phyloP scores from a whole-genome alignment of 306 rosid genomes.

The Begonia masoniana region DNA sequence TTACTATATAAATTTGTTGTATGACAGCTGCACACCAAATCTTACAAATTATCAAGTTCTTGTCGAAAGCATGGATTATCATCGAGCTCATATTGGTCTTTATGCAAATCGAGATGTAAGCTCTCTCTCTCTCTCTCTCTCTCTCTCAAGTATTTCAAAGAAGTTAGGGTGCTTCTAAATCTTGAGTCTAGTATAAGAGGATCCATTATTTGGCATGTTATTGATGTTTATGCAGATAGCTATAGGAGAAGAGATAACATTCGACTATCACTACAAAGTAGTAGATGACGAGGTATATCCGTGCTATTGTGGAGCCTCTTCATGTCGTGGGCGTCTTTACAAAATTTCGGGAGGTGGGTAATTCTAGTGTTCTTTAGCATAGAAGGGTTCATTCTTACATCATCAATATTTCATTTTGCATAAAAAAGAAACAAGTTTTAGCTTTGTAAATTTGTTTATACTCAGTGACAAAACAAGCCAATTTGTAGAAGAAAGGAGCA shows the following conservation, averaged over 20 bases:
- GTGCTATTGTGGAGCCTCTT: constrained; percentile 52
- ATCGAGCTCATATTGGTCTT: constrained; percentile 69
- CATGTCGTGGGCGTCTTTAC: constrained; percentile 50
- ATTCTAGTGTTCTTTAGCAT: background rate
- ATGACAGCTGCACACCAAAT: constrained; percentile 71
- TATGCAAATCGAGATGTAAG: constrained; percentile 89
- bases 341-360: constrained; percentile 12
- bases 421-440: no score
- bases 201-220: background rate
- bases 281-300: constrained; percentile 51
- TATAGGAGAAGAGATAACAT: constrained; percentile 81
- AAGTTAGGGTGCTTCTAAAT: no score
- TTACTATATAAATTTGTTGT: no score
- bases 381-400: no score
- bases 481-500: no score
- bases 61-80: constrained; percentile 88
- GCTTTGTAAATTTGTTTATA: no score
- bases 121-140: constrained; percentile 12
- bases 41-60: constrained; percentile 86
- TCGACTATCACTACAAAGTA: constrained; percentile 40
- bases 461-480: no score
- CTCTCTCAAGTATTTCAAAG: background rate
- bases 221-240: constrained; percentile 51
- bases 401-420: no score
- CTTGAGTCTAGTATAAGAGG: no score